Evolutionary conservation across 2,329 filamentous ascomycete genomes (phyloP).

Genomic region (Aquanectria penicillioides): DNA sequence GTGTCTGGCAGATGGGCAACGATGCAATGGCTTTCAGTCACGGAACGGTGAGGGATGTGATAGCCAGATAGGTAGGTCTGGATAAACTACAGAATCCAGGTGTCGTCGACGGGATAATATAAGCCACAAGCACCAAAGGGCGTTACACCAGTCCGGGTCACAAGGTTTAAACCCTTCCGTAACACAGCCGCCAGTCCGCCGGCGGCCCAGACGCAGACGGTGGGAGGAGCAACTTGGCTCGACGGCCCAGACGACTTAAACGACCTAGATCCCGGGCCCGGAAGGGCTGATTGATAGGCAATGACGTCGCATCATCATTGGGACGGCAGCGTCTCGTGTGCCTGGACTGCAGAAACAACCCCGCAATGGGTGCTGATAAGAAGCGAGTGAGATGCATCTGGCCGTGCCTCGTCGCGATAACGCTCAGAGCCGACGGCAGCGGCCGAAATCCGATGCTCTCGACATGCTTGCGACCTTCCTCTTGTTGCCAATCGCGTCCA

Average conservation of each 20-base stretch:
- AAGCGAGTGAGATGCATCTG: slow-evolving; percentile 6
- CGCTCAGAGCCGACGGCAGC: slow-evolving; percentile 23
- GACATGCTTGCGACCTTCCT: slow-evolving; percentile 2
- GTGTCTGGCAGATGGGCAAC: too few relatives aligned
- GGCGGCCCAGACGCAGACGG: too few relatives aligned
- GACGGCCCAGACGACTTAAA: too few relatives aligned
- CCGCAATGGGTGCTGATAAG: slow-evolving; percentile 31
- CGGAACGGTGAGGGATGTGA: too few relatives aligned
- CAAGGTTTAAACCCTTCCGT: too few relatives aligned
- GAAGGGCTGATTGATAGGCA: slow-evolving; percentile 2
- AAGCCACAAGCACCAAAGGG: not conserved
- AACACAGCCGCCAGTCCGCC: too few relatives aligned
- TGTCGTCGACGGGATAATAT: not conserved
- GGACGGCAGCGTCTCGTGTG: not conserved
- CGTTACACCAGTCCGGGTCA: too few relatives aligned
- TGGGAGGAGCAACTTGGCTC: too few relatives aligned
- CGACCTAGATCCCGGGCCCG: too few relatives aligned
- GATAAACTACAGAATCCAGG: too few relatives aligned
- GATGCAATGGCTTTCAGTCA: too few relatives aligned
- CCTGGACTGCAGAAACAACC: slow-evolving; percentile 6
- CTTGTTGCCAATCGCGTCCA: not conserved
- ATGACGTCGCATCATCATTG: not conserved
- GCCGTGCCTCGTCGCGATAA: slow-evolving; percentile 15
- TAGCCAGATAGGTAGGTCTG: too few relatives aligned
- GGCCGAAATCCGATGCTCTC: slow-evolving; percentile 1